phyloP scores from a whole-genome alignment of 441 rosid genomes.

The Raphanus hybrid region DNA sequence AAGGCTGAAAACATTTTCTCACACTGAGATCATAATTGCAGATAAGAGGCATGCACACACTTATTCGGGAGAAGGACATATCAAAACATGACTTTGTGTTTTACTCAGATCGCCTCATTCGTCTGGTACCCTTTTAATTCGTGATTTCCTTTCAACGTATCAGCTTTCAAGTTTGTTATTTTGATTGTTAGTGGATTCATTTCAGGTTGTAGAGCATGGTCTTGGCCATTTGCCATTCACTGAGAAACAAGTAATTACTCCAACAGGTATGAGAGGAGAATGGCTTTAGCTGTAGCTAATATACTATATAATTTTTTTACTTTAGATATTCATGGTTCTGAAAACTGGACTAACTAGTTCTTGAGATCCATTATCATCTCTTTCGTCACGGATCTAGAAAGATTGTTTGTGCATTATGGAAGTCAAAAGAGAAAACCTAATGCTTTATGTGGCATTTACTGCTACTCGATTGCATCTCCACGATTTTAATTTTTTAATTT shows the following conservation, averaged over 20 bases:
- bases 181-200: constrained; percentile 33
- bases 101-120: constrained; percentile 94
- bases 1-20: constrained; percentile 30
- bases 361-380: constrained; percentile 1
- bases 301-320: neutral
- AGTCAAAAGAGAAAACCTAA: neutral
- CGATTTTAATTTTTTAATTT: constrained; percentile 16
- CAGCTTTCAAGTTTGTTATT: constrained; percentile 24
- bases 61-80: constrained; percentile 88
- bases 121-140: constrained; percentile 62
- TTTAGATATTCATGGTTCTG: constrained; percentile 18
- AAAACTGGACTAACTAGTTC: constrained; percentile 7
- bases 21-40: constrained; percentile 45
- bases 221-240: constrained; percentile 96
- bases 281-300: constrained; percentile 11
- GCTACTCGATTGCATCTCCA: neutral
- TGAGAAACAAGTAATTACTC: constrained; percentile 93
- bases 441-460: constrained; percentile 9
- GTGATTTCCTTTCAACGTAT: constrained; percentile 16
- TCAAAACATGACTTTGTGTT: constrained; percentile 96
- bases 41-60: constrained; percentile 99
- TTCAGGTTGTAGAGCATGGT: constrained; percentile 98
- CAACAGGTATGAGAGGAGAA: constrained; percentile 66
- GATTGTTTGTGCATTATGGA: constrained; percentile 4
- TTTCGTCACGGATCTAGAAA: constrained; percentile 4